Conservation (phyloP, 805 yeast genomes). For the Saturnispora gosingensis region DNA sequence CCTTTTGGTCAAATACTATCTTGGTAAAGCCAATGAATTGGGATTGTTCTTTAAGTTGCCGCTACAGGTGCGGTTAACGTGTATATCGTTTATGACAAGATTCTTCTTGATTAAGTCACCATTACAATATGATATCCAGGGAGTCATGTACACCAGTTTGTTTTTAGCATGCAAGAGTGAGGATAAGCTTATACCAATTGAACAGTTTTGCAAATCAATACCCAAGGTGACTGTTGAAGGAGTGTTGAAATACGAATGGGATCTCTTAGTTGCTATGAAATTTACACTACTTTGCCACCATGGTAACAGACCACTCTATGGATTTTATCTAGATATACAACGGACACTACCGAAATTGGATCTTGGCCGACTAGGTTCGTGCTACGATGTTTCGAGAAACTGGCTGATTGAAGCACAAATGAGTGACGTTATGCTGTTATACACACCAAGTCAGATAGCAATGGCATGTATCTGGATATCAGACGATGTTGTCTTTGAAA, state of each 20-base stretch:
- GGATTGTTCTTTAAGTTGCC: slow-evolving; percentile 74
- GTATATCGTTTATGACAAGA: slow-evolving; percentile 69
- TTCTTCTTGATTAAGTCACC: slow-evolving; percentile 76
- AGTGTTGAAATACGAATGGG: slow-evolving; percentile 72
- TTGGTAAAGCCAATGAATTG: slow-evolving; percentile 59
- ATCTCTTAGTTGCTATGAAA: slow-evolving; percentile 58
- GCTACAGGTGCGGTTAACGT: slow-evolving; percentile 81
- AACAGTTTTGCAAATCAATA: slow-evolving; percentile 63
- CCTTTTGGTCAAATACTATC: slow-evolving; percentile 58
- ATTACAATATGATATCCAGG: slow-evolving; percentile 82
- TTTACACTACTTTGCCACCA: slow-evolving; percentile 84
- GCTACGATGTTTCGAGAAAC: slow-evolving; percentile 60
- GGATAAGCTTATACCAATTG: slow-evolving; percentile 79
- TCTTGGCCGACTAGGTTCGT: slow-evolving; percentile 50
- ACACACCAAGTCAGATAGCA: slow-evolving; percentile 94
- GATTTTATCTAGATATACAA: slow-evolving; percentile 88
- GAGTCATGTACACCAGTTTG: slow-evolving; percentile 68
- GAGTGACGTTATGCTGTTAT: slow-evolving; percentile 68
- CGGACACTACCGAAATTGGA: slow-evolving; percentile 47
- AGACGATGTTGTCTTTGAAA: slow-evolving; percentile 53
- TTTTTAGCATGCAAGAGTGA: slow-evolving; percentile 91
- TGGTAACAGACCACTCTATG: slow-evolving; percentile 84
- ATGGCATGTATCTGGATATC: slow-evolving; percentile 69
- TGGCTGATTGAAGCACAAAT: slow-evolving; percentile 35
- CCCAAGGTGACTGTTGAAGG: slow-evolving; percentile 57